Percentiles rank a stretch among this genome's conserved stretches.
Evolutionary conservation across 75 land plant species (phyloP).

Genomic region (Larix kaempferi): DNA sequence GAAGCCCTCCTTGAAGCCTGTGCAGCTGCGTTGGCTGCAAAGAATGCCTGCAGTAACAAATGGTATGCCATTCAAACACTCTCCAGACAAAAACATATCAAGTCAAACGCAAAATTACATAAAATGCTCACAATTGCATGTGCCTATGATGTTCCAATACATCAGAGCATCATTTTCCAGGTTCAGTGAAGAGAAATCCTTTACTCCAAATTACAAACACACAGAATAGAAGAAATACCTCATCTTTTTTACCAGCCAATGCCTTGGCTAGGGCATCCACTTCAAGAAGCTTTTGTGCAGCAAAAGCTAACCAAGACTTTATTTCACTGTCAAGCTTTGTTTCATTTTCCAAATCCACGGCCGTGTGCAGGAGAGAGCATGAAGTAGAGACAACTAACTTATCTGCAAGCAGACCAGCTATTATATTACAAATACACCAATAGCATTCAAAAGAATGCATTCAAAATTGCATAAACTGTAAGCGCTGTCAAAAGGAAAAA

Average conservation of each 20-base stretch:
- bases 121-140: not conserved
- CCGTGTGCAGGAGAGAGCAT: constrained; percentile 77
- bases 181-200: too few species aligned
- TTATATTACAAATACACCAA: not conserved
- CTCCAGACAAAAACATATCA: not conserved
- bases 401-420: constrained; percentile 30
- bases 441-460: not conserved
- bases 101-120: not conserved
- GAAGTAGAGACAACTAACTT: constrained; percentile 80
- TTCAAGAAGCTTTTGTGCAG: constrained; percentile 61
- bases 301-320: constrained; percentile 79
- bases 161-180: too few species aligned
- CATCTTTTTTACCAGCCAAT: constrained; percentile 68
- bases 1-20: constrained; percentile 32
- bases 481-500: not conserved
- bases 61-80: not conserved
- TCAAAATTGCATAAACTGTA: not conserved
- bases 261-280: constrained; percentile 76
- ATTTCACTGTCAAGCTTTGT: constrained; percentile 73
- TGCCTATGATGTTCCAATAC: not conserved
- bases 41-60: constrained; percentile 20
- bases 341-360: constrained; percentile 66
- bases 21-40: constrained; percentile 33
- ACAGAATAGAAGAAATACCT: constrained; percentile 30
- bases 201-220: not conserved